phyloP scores from a whole-genome alignment of 2,329 filamentous ascomycete species.

The Emergomyces africanus region DNA sequence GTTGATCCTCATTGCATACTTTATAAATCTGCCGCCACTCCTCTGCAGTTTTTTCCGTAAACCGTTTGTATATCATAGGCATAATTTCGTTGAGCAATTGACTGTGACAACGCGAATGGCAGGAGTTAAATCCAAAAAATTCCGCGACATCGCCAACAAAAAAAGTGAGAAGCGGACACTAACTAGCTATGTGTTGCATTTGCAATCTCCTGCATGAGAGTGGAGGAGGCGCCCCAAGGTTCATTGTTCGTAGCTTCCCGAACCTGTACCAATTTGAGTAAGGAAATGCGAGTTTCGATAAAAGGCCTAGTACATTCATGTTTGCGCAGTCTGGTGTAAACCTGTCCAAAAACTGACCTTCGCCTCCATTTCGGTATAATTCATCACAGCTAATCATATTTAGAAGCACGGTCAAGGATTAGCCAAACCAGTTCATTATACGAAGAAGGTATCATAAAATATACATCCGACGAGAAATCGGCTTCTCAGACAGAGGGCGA shows the following conservation, averaged over 20 bases:
- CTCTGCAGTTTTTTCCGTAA: constrained; percentile 95
- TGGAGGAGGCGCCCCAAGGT: constrained; percentile 80
- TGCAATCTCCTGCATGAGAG: constrained; percentile 93
- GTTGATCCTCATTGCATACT: constrained; percentile 30
- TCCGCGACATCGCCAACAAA: constrained; percentile 1
- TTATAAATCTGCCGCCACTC: constrained; percentile 99
- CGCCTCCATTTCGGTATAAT: constrained; percentile 87
- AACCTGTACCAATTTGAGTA: constrained; percentile 45
- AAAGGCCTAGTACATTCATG: not conserved
- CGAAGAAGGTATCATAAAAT: not conserved
- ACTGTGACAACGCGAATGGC: constrained; percentile 35
- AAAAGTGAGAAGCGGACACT: constrained; percentile 23
- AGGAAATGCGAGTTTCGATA: not conserved
- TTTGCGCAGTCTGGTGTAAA: constrained; percentile 3
- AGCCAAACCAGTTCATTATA: constrained; percentile 1
- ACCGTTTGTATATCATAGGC: constrained; percentile 99
- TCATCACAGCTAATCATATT: constrained; percentile 69
- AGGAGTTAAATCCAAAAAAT: constrained; percentile 7
- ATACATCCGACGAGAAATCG: not conserved
- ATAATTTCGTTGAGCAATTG: constrained; percentile 98
- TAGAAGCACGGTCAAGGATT: constrained; percentile 1
- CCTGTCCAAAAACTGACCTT: constrained; percentile 34
- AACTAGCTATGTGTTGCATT: constrained; percentile 98
- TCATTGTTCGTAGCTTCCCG: constrained; percentile 99
- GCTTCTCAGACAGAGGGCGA: no score